phyloP scores from a whole-genome alignment of 257 asterid genomes.

The Solanum appendiculatum region DNA sequence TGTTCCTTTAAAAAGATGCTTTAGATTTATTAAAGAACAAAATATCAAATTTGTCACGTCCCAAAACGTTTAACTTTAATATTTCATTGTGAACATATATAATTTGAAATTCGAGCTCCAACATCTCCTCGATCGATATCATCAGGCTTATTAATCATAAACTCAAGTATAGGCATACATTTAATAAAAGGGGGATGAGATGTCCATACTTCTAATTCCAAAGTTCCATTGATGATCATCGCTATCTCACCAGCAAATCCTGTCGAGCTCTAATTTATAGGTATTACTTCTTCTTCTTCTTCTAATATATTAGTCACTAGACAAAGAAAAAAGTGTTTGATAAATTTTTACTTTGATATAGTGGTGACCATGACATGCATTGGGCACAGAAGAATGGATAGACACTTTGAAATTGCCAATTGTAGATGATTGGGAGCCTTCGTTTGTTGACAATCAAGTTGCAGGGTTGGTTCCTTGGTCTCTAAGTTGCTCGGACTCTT shows the following conservation, averaged over 20 bases:
- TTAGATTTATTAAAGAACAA: too few species aligned
- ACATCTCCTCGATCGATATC: neutral
- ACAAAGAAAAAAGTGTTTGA: too few species aligned
- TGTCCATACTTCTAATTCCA: too few species aligned
- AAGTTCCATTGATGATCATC: neutral
- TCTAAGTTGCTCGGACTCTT: neutral
- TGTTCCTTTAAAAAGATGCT: neutral
- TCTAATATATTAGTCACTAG: too few species aligned
- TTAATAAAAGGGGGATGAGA: too few species aligned
- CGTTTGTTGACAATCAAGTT: conserved; percentile 24
- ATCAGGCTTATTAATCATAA: neutral
- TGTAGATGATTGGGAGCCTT: conserved; percentile 21
- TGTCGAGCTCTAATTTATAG: conserved; percentile 37
- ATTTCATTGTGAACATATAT: neutral
- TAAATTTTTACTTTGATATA: neutral
- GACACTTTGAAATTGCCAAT: conserved; percentile 4
- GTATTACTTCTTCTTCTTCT: too few species aligned
- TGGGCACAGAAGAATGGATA: conserved; percentile 18
- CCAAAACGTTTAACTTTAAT: neutral
- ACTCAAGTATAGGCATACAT: too few species aligned
- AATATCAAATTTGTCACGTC: neutral
- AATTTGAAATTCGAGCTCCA: neutral
- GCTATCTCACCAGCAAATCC: conserved; percentile 8
- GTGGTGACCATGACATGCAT: conserved; percentile 21
- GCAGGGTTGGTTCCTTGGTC: conserved; percentile 17